Evolutionary conservation across 805 yeast genomes (phyloP), one percentile per base, ranked within the genome.

Genomic region (Suhomyces xylopsoci): DNA sequence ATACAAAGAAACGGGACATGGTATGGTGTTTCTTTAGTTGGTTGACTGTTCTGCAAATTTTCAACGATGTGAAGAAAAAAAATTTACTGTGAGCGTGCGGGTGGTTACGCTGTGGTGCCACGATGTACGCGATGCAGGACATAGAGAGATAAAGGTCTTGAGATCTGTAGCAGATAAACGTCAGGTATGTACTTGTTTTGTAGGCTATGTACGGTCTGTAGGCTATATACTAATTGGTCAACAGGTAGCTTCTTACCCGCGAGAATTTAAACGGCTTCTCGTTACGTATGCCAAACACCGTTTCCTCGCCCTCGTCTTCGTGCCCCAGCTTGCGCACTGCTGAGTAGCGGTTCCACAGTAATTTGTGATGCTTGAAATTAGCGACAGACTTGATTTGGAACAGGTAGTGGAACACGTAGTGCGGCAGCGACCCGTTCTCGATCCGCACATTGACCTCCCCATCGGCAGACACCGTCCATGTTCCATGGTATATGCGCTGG

Each of bases 1-100:
- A 74, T 57, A 78, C 80, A 78, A 94, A 94, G 82, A 94, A 93
- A 76, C 96, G 88, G 62, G 98, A 90, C 96, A 91, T 91, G 56
- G 42, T 38, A 51, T 69, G 57, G 47, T 30, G 43, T 51, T 20
- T 22, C 40, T 30, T 15, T 46, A 41, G 19, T 30, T 40, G 41
- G 26, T 12, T 24, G 15, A n/a, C 30, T 45, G 42, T 49, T 50
- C 60, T 57, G 58, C 63, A 61, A 63, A 58, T 63, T 65, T 65
- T 64, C 66, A 61, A 54, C 63, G 67, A 62, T 64, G 63, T 50
- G 49, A 44, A 47, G 40, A 54, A 52, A 47, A 43, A 54, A 52
- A 52, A 50, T 47, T 47, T 36, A 45, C 41, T 17, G 28, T 45
- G 44, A 30, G 44, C 36, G 48, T 32, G 46, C 52, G 54, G 53